Conservation (phyloP, 1,139 yeast genomes). For the Pneumocystis canis region DNA sequence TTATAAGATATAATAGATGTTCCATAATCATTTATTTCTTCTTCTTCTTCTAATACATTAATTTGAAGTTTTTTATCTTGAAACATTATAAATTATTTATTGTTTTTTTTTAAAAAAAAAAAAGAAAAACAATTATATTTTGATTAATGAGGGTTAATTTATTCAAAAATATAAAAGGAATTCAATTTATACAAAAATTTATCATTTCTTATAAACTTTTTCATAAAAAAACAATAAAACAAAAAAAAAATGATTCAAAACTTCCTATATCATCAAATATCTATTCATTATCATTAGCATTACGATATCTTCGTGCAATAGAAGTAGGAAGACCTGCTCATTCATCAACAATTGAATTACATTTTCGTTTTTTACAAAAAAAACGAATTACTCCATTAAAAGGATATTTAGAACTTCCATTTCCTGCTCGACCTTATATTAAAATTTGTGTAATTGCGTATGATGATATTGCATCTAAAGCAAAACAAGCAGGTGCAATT, state of each 20-base stretch:
- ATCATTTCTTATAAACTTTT: background rate
- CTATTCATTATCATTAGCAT: background rate
- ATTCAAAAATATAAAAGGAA: too few species aligned
- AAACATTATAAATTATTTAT: background rate
- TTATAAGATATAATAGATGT: background rate
- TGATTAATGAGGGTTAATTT: too few species aligned
- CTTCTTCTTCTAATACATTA: background rate
- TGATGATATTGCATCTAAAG: slow-evolving; percentile 9
- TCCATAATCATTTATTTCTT: background rate
- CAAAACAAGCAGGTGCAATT: slow-evolving; percentile 10
- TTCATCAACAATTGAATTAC: background rate
- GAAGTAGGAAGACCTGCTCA: slow-evolving; percentile 1
- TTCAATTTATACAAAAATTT: too few species aligned
- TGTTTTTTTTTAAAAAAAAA: background rate
- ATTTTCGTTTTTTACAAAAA: background rate
- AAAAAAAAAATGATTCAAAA: background rate
- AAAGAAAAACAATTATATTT: too few species aligned
- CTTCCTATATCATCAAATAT: background rate
- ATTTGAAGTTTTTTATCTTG: background rate
- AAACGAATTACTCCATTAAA: slow-evolving; percentile 6
- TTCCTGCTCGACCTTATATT: background rate
- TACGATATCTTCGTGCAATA: slow-evolving; percentile 3
- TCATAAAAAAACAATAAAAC: background rate
- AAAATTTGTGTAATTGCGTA: slow-evolving; percentile 11
- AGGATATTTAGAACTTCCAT: slow-evolving; percentile 4